Evolutionary conservation across 2,329 filamentous ascomycete genomes (phyloP).

Genomic region (Aspergillus fructus): DNA sequence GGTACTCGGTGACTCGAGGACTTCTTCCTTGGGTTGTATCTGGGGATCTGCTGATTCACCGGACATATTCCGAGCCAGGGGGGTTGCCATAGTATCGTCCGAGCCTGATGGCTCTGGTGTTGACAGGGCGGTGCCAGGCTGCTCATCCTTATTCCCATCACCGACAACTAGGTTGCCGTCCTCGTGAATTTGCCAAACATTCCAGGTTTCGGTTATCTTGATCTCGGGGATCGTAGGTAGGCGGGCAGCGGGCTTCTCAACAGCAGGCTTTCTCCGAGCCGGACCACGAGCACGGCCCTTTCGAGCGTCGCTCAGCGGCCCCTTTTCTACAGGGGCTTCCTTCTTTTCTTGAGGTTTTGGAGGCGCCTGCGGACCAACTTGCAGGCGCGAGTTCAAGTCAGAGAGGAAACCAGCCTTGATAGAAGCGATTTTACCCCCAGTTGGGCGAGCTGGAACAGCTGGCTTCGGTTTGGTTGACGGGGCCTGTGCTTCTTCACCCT

Average conservation of each 20-base stretch:
- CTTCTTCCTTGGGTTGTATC: conserved; percentile 1
- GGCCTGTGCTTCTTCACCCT: conserved; percentile 33
- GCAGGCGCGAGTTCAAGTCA: conserved; percentile 85
- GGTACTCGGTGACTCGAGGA: not conserved
- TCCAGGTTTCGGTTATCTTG: conserved; percentile 40
- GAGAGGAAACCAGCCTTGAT: conserved; percentile 90
- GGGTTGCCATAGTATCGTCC: conserved; percentile 27
- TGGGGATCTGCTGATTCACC: conserved; percentile 36
- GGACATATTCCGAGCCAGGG: conserved; percentile 33
- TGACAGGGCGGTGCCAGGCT: conserved; percentile 13
- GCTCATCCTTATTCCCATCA: conserved; percentile 14
- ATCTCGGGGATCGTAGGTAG: conserved; percentile 38
- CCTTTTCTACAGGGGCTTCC: conserved; percentile 66
- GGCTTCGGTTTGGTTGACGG: conserved; percentile 69
- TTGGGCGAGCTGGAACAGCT: conserved; percentile 73
- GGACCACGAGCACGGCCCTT: conserved; percentile 90
- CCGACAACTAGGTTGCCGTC: conserved; percentile 37
- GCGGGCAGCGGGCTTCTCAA: conserved; percentile 53
- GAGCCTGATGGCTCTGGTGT: conserved; percentile 15
- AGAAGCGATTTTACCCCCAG: conserved; percentile 83
- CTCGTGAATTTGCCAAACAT: conserved; percentile 39
- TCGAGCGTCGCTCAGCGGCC: conserved; percentile 80
- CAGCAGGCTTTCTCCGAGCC: conserved; percentile 67
- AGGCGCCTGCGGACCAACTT: conserved; percentile 75
- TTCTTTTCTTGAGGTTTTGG: conserved; percentile 68